These are phyloP conservation scores for Madurella mycetomatis DNA, from an alignment of 2,329 filamentous ascomycete species.

Conservation along the genomic window DNA sequence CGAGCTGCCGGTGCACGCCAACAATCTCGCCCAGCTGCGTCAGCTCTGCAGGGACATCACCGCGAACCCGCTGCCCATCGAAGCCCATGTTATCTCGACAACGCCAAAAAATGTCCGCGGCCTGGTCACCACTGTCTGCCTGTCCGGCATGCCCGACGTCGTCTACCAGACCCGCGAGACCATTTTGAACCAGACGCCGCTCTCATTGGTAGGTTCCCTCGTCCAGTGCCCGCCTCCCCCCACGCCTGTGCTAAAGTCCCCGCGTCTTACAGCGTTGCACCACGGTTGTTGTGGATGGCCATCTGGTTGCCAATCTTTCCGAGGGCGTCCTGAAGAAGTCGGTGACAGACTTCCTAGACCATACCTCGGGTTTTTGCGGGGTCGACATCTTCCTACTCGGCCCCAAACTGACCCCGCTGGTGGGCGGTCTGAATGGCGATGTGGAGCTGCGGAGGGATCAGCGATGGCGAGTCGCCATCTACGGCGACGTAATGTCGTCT, in stretches of 20 bases:
- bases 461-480: constrained; percentile 88
- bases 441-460: constrained; percentile 82
- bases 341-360: constrained; percentile 80
- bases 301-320: constrained; percentile 73
- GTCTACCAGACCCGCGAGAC: constrained; percentile 87
- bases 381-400: constrained; percentile 96
- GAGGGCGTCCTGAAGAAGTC: constrained; percentile 66
- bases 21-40: constrained; percentile 76
- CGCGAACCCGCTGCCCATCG: constrained; percentile 63
- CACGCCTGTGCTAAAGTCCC: constrained; percentile 28
- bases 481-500: constrained; percentile 88
- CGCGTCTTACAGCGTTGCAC: constrained; percentile 68
- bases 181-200: constrained; percentile 86
- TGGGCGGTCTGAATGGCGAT: constrained; percentile 69
- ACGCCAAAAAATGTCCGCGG: constrained; percentile 68
- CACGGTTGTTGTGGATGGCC: constrained; percentile 87
- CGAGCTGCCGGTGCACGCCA: constrained; percentile 85
- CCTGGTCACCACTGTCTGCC: constrained; percentile 79
- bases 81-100: constrained; percentile 79
- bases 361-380: constrained; percentile 80
- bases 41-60: constrained; percentile 79
- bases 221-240: constrained; percentile 14
- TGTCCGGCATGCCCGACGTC: constrained; percentile 80
- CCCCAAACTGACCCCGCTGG: constrained; percentile 78
- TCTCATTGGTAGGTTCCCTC: constrained; percentile 74